phyloP scores from a whole-genome alignment of 2,329 filamentous ascomycete genomes.

The Fusarium mundagurra region DNA sequence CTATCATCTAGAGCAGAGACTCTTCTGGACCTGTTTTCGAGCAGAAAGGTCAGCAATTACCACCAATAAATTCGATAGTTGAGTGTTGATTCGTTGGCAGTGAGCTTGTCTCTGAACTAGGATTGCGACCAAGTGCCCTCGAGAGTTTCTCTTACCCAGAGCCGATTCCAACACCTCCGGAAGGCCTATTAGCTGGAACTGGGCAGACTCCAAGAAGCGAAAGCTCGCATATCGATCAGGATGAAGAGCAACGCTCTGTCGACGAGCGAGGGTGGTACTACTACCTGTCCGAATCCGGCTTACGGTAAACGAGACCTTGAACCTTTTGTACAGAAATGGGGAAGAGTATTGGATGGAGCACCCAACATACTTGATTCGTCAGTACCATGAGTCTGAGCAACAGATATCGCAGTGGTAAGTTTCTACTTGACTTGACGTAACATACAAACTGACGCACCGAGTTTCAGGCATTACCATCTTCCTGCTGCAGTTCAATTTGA shows the following conservation, averaged over 20 bases:
- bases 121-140: constrained; percentile 19
- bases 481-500: constrained; percentile 20
- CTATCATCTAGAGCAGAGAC: constrained; percentile 29
- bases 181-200: not conserved
- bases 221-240: not conserved
- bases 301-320: constrained; percentile 29
- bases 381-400: constrained; percentile 11
- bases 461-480: constrained; percentile 3
- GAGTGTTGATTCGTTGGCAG: not conserved
- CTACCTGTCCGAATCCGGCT: constrained; percentile 33
- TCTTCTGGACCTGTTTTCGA: constrained; percentile 39
- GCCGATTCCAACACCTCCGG: constrained; percentile 28
- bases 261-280: constrained; percentile 36
- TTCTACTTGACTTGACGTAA: not conserved
- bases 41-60: constrained; percentile 30
- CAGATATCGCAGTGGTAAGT: constrained; percentile 20
- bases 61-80: not conserved
- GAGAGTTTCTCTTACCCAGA: constrained; percentile 31
- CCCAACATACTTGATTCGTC: not conserved
- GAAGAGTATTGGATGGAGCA: constrained; percentile 20
- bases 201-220: not conserved
- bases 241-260: not conserved
- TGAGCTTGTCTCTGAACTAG: constrained; percentile 13
- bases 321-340: constrained; percentile 1
- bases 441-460: not conserved